Conservation (phyloP, 2,329 filamentous ascomycete species). For the Fusarium secorum region DNA sequence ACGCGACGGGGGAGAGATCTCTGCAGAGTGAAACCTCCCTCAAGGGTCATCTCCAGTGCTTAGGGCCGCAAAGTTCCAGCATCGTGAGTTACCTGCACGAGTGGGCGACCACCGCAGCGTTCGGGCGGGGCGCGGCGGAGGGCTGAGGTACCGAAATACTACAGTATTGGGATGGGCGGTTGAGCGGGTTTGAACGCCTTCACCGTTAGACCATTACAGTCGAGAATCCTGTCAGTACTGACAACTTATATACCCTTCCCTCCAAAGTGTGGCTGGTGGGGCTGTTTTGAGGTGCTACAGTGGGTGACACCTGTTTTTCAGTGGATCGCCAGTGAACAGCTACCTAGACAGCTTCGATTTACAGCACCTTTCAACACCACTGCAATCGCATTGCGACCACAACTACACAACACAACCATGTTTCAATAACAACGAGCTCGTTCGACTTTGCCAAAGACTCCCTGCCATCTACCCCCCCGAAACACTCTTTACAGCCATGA, state of each 20-base stretch:
- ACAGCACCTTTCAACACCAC: constrained; percentile 1
- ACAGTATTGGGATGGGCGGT: constrained; percentile 58
- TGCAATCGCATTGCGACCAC: neutral
- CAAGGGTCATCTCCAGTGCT: constrained; percentile 74
- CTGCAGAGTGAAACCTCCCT: constrained; percentile 78
- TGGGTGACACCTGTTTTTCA: neutral
- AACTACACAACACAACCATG: neutral
- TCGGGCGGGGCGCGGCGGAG: constrained; percentile 71
- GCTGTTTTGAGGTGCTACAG: neutral
- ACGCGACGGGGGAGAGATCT: constrained; percentile 74
- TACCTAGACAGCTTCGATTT: neutral
- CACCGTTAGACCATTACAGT: constrained; percentile 71
- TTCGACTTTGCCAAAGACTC: neutral
- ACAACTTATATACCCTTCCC: constrained; percentile 34
- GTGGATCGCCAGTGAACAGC: neutral
- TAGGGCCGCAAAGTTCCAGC: constrained; percentile 62
- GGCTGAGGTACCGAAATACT: constrained; percentile 51
- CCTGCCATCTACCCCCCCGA: neutral
- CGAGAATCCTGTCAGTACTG: constrained; percentile 34
- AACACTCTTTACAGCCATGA: neutral
- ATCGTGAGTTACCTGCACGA: constrained; percentile 74
- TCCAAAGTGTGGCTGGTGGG: accelerated
- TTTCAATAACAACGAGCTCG: neutral
- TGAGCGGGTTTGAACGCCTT: constrained; percentile 63
- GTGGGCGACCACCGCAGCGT: constrained; percentile 71